These are phyloP conservation scores for Termitomyces heimii DNA, from an alignment of 768 basidiomycete genomes.

Conservation along the genomic window DNA sequence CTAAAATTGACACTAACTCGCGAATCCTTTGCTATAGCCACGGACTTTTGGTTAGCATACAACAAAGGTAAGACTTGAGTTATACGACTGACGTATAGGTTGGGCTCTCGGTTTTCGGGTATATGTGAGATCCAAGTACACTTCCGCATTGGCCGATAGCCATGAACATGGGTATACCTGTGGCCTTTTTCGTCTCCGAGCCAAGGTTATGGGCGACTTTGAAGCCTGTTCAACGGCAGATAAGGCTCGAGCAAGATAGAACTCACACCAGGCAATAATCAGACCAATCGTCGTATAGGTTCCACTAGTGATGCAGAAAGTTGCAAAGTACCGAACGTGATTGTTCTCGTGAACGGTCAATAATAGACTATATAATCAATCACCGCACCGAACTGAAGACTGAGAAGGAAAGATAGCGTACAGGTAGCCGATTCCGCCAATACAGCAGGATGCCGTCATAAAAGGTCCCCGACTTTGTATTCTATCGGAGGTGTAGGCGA, in stretches of 20 bases:
- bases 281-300: constrained; percentile 75
- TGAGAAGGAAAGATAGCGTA: constrained; percentile 21
- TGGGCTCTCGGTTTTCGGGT: constrained; percentile 58
- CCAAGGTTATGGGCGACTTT: constrained; percentile 65
- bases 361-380: constrained; percentile 37
- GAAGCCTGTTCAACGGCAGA: constrained; percentile 4
- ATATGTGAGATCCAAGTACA: constrained; percentile 70
- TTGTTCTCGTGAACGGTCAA: constrained; percentile 46
- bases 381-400: neutral
- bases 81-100: constrained; percentile 47
- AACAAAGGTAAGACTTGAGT: neutral
- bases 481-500: constrained; percentile 61
- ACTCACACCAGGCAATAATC: constrained; percentile 73
- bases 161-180: constrained; percentile 76
- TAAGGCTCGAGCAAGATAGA: neutral
- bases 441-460: constrained; percentile 34
- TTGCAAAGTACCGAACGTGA: constrained; percentile 71
- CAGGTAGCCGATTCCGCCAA: constrained; percentile 62
- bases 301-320: constrained; percentile 70
- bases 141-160: constrained; percentile 77
- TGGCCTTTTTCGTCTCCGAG: constrained; percentile 72
- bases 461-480: constrained; percentile 53
- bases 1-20: constrained; percentile 26
- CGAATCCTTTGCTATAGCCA: constrained; percentile 51
- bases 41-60: neutral